These are phyloP conservation scores for Gilbertella persicaria DNA, from an alignment of 371 early-diverging fungal genomes.

Conservation along the genomic window DNA sequence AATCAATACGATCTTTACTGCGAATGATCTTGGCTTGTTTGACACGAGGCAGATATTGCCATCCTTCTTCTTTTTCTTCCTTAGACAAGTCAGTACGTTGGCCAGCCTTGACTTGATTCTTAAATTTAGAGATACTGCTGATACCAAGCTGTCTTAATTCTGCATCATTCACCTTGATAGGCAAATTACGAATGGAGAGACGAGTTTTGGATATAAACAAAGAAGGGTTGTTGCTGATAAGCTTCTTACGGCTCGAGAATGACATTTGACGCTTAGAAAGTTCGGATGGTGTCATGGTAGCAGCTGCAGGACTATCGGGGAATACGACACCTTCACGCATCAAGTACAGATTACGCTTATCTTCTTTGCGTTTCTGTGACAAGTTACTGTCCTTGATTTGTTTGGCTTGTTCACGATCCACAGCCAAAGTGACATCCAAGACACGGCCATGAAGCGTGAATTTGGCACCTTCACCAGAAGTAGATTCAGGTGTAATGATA, in stretches of 20 bases:
- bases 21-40: slow-evolving; percentile 87
- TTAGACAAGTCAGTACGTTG: slow-evolving; percentile 67
- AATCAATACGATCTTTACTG: slow-evolving; percentile 77
- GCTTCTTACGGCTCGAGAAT: slow-evolving; percentile 76
- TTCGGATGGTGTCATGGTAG: slow-evolving; percentile 69
- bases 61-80: slow-evolving; percentile 74
- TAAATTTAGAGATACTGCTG: slow-evolving; percentile 74
- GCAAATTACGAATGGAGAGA: slow-evolving; percentile 85
- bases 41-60: slow-evolving; percentile 68
- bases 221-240: slow-evolving; percentile 82
- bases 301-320: slow-evolving; percentile 82
- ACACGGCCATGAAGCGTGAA: slow-evolving; percentile 84
- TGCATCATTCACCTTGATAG: slow-evolving; percentile 70
- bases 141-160: slow-evolving; percentile 66
- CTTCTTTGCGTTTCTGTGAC: slow-evolving; percentile 68
- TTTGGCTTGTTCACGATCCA: slow-evolving; percentile 71
- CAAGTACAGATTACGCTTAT: slow-evolving; percentile 81
- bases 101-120: slow-evolving; percentile 75
- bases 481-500: slow-evolving; percentile 70
- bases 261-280: slow-evolving; percentile 77
- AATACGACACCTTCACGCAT: slow-evolving; percentile 83
- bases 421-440: slow-evolving; percentile 79
- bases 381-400: slow-evolving; percentile 65
- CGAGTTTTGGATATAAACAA: slow-evolving; percentile 87
- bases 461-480: slow-evolving; percentile 54